Evolutionary conservation across 345 rosid genomes (phyloP), one percentile per base, ranked within the genome.

Genomic region (Euphorbia lathyris): DNA sequence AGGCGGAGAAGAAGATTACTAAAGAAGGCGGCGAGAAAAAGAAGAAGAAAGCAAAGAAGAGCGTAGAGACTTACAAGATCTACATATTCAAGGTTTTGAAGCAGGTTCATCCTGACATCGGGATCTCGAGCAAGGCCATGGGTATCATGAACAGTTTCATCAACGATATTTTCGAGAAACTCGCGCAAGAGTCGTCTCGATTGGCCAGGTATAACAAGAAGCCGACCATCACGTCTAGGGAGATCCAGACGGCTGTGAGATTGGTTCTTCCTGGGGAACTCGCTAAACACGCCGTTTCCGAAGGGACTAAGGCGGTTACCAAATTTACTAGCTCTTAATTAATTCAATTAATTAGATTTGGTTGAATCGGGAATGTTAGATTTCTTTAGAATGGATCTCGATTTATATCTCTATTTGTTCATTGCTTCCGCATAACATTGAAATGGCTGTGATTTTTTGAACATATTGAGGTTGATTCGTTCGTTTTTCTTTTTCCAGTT

Each of bases 131-230:
- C 67, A 86, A 88, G 73, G 92, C 90, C 0, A 88, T 88, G 90
- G 93, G 88, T 26, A 88, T 86, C 47, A 86, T 88, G 93, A 88
- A 88, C 80, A 88, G 88, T 67, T 86, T 88, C 71, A 86, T 88
- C 75, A 88, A 88, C 48, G 92, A 87, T 14, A 86, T 88, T 0
- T 88, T 88, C 65, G 89, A 88, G 87, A 88, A 88, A 36, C 83
- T 88, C 40, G 90, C 89, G 0, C 86, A 86, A 43, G 93, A 88
- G 34, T 51, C 93, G 0, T 83, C 91, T 11, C 79, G 84, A 30
- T 79, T 86, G 72, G 93, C 93, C 8, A 69, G 93, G 40, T 86
- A 88, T 61, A 88, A 86, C 71, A 85, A 88, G 84, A 86, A 88
- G 75, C 90, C 89, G 8, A 86, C 93, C 12, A 86, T 88, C 25